Percentiles rank a stretch among this genome's conserved stretches.
These are phyloP conservation scores for Backusella circina DNA, from an alignment of 192 early-diverging fungal species.

Conservation along the genomic window DNA sequence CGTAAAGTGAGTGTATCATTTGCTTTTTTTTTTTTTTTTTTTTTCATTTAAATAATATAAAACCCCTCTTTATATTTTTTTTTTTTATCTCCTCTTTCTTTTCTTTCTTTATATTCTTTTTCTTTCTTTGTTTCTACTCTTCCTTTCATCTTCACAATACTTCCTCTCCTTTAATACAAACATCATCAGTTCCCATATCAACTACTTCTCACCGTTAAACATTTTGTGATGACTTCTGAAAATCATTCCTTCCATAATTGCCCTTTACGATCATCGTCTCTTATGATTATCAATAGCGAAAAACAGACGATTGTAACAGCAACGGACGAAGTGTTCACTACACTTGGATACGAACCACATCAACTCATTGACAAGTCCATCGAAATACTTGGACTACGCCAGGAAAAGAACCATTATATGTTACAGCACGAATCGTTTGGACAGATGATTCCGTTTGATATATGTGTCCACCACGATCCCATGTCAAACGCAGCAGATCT, in stretches of 20 bases:
- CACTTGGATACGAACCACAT: constrained; percentile 11
- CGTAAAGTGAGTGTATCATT: neutral
- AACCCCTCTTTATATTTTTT: neutral
- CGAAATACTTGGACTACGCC: neutral
- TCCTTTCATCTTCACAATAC: neutral
- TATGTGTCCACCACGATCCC: constrained; percentile 23
- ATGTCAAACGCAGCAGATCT: constrained; percentile 8
- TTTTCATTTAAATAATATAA: neutral
- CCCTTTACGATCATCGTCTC: constrained; percentile 20
- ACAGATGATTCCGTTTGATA: neutral
- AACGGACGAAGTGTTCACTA: constrained; percentile 19
- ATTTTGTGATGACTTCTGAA: neutral
- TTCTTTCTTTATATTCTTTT: neutral
- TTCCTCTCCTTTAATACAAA: neutral
- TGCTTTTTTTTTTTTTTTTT: neutral
- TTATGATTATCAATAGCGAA: constrained; percentile 12
- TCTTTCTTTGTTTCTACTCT: neutral
- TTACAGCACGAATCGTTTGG: constrained; percentile 6
- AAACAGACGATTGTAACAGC: constrained; percentile 24
- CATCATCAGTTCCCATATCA: neutral
- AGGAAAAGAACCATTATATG: neutral
- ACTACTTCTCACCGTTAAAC: neutral
- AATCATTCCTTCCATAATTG: constrained; percentile 19
- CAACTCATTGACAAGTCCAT: neutral
- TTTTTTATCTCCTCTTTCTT: neutral